Evolutionary conservation across 208 protist species (phyloP).

Genomic region (Polymyxa betae): DNA sequence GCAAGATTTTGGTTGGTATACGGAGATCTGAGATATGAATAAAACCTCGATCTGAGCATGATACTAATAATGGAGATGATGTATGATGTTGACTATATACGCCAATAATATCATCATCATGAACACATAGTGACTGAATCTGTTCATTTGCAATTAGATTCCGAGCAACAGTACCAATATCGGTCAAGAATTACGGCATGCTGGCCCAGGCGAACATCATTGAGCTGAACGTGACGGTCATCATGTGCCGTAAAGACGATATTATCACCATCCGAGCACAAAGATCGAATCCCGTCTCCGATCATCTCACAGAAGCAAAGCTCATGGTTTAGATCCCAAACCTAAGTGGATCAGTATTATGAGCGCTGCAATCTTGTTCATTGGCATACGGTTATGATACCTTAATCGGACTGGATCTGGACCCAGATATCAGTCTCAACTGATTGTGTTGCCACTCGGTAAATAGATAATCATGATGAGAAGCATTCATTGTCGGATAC

Average conservation of each 20-base stretch:
- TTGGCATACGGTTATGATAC: neutral
- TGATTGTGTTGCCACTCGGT: neutral
- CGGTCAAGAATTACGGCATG: neutral
- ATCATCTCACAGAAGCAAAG: neutral
- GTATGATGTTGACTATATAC: neutral
- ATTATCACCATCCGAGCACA: conserved; percentile 15
- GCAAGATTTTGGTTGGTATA: neutral
- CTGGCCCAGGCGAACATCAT: neutral
- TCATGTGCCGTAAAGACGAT: neutral
- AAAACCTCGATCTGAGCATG: neutral
- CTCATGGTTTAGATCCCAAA: neutral
- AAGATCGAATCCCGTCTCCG: neutral
- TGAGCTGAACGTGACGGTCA: neutral
- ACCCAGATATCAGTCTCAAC: neutral
- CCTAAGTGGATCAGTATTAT: neutral
- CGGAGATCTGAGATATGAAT: conserved; percentile 13
- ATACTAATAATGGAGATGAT: neutral
- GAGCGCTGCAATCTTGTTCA: neutral
- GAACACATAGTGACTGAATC: neutral
- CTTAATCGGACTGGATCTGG: neutral
- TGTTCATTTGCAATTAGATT: neutral
- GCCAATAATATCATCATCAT: neutral
- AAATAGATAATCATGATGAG: neutral
- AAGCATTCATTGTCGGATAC: neutral
- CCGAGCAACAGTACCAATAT: too few relatives aligned